Base-by-base conservation (phyloP, 768 basidiomycete genomes). In the Tricholoma terreum region DNA sequence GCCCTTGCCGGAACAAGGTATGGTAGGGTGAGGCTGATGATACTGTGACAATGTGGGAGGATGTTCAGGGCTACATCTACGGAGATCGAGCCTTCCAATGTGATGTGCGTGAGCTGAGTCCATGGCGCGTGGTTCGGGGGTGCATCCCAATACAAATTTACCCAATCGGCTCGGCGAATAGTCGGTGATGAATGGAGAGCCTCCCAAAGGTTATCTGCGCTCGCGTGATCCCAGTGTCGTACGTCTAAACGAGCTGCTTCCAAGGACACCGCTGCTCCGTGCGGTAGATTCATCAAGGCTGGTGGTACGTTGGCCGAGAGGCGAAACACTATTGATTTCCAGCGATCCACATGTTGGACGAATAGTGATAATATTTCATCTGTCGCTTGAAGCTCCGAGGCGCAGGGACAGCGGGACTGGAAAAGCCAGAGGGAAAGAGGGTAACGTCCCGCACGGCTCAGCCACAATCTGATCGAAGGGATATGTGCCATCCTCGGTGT, bases 361-460 rank as follows among this genome's bases (percentile, higher is more conserved):
- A 54, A 5, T 17, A 45, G 11, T 15, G 43, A 45, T 17, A 54
- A 2, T 31, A 54, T 54, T 17, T 27, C 17, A n/a, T 54, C 9
- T 2, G 43, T 45, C 12, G 24, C 54, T 35, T 54, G 15, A 4
- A 31, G 33, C 8, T 33, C 54, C 17, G 15, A 3, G 21, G 3
- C 35, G 17, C 17, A 8, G 14, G 54, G 38, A 9, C 8, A 11
- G 1, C 3, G 10, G 7, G 27, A 43, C 21, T 54, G 40, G 12
- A 35, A 22, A 14, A 54, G 31, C 21, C n/a, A 22, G 6, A 54
- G 8, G 33, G 42, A 22, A 3, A 67, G 57, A 0, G 63, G 61
- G 30, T 50, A 50, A 0, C 38, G 49, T 3, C 55, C 51, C 5
- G 64, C 60, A 24, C 62, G 61, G 24, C 49, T 52, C 0, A 67